Conservation (phyloP, 2,329 filamentous ascomycete genomes). For the Botrytis pseudocinerea region DNA sequence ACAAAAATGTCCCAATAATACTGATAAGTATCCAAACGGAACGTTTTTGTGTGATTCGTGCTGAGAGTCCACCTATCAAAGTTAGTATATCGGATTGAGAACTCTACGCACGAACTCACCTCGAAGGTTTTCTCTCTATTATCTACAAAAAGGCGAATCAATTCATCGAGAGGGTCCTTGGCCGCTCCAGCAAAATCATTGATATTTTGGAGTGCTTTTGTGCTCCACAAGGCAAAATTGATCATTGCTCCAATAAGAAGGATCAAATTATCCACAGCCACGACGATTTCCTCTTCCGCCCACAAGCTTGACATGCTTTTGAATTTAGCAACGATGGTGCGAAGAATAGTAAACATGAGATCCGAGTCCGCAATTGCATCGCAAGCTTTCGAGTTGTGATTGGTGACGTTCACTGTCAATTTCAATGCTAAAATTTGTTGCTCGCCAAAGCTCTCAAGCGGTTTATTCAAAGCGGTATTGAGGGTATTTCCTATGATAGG, state of each 20-base stretch:
- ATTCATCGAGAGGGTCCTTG: conserved; percentile 53
- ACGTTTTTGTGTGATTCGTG: conserved; percentile 80
- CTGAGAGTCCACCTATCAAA: conserved; percentile 62
- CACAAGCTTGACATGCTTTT: conserved; percentile 50
- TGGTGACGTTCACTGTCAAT: conserved; percentile 81
- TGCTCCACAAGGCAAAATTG: conserved; percentile 80
- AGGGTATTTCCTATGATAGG: conserved; percentile 53
- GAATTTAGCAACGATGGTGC: conserved; percentile 55
- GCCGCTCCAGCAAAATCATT: conserved; percentile 43
- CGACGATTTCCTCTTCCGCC: conserved; percentile 50
- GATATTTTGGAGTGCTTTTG: conserved; percentile 56
- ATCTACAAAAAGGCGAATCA: conserved; percentile 67
- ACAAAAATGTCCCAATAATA: conserved; percentile 80
- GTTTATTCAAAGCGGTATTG: conserved; percentile 42
- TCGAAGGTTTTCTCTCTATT: conserved; percentile 65
- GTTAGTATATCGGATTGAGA: conserved; percentile 17
- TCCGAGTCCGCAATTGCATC: conserved; percentile 64
- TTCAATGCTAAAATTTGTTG: conserved; percentile 50
- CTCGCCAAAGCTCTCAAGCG: conserved; percentile 43
- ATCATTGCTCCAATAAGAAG: conserved; percentile 81
- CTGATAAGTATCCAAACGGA: conserved; percentile 80
- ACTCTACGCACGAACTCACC: conserved; percentile 51
- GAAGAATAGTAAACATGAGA: conserved; percentile 52
- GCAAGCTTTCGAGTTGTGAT: conserved; percentile 72
- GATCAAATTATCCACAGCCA: conserved; percentile 68